Percentiles rank a stretch among this genome's conserved stretches.
phyloP scores from a whole-genome alignment of 2,329 filamentous ascomycete species.

The Ascochyta koolunga region DNA sequence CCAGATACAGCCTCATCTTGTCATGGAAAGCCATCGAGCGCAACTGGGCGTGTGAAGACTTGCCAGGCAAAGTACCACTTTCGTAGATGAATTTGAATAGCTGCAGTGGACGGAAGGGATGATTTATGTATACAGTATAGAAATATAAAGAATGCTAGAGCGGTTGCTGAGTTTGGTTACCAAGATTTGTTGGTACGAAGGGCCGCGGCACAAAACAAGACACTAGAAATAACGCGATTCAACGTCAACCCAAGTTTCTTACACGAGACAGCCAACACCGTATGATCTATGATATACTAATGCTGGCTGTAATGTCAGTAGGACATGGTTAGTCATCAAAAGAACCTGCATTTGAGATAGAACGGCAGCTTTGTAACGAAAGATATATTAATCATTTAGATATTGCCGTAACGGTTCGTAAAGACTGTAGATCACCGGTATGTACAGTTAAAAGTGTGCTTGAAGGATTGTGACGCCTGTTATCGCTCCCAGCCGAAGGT shows the following conservation, averaged over 20 bases:
- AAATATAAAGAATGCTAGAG: no score
- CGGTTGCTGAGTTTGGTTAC: no score
- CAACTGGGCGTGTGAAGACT: neutral
- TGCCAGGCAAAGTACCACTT: no score
- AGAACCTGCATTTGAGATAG: neutral
- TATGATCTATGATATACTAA: no score
- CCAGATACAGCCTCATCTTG: no score
- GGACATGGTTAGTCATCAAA: neutral
- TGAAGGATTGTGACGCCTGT: neutral
- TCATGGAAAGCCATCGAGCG: no score
- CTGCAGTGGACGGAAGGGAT: neutral
- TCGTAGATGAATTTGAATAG: neutral
- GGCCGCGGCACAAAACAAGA: no score
- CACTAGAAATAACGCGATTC: no score
- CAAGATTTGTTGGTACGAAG: no score
- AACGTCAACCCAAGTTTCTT: no score
- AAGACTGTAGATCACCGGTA: slow-evolving; percentile 5
- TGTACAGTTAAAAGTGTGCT: neutral
- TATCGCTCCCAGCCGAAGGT: neutral
- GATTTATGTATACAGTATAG: neutral
- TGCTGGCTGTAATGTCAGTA: no score
- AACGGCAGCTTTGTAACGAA: neutral
- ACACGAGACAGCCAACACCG: no score
- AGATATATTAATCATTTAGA: neutral
- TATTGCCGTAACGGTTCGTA: neutral